phyloP scores from a whole-genome alignment of 1,139 yeast genomes.

The Scheffersomyces illinoinensis region DNA sequence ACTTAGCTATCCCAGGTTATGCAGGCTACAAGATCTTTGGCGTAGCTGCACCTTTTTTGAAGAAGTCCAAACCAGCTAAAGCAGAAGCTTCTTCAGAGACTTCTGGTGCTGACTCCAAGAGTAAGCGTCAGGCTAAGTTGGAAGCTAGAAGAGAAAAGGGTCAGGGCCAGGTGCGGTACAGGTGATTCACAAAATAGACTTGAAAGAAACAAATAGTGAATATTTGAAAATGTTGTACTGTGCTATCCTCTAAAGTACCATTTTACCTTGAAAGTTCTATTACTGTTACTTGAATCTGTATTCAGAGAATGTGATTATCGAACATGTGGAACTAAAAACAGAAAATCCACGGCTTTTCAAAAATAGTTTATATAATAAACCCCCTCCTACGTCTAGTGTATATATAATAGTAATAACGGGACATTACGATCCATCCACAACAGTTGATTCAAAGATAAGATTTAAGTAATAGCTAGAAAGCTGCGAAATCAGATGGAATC shows the following conservation, averaged over 20 bases:
- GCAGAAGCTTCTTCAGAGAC: not conserved
- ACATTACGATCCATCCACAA: not conserved
- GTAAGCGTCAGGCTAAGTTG: conserved; percentile 51
- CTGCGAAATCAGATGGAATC: not conserved
- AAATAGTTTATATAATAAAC: no score
- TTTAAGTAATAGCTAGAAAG: not conserved
- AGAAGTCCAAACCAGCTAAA: conserved; percentile 10
- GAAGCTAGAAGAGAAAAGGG: conserved; percentile 47
- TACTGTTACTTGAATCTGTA: not conserved
- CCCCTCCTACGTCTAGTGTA: not conserved
- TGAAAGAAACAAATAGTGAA: not conserved
- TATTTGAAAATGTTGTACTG: no score
- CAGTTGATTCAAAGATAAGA: not conserved
- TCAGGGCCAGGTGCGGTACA: conserved; percentile 5
- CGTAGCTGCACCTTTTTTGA: conserved; percentile 22
- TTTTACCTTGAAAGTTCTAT: not conserved
- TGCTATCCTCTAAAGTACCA: not conserved
- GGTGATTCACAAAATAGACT: not conserved
- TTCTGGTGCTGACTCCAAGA: conserved; percentile 23
- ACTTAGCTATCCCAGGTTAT: conserved; percentile 47
- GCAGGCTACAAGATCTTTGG: conserved; percentile 54
- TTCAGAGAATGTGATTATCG: not conserved
- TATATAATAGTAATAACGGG: not conserved
- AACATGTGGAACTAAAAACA: no score
- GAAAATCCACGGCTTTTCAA: not conserved